Evolutionary conservation across 1,284 basidiomycete species (phyloP), one percentile per base, ranked within the genome.

Genomic region (Boletus semigastroideus): DNA sequence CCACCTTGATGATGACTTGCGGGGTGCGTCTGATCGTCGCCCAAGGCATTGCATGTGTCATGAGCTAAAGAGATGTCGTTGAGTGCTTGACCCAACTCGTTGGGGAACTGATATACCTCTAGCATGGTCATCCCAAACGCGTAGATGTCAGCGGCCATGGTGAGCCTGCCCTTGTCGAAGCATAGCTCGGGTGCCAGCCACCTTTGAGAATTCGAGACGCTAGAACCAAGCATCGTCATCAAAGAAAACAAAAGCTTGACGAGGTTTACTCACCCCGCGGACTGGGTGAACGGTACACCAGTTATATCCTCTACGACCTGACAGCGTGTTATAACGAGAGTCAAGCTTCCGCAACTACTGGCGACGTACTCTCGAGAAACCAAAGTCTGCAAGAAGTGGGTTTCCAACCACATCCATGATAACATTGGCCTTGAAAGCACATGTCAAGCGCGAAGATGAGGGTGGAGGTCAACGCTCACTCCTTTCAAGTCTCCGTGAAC

Each of bases 121-220:
- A 82, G 66, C 31, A 79, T 70, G 7, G 79, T 80, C 80, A 82
- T 82, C 8, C 68, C 78, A 41, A 74, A 77, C 13, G 80, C 73
- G 54, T 80, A 82, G 13, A 82, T 71, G 56, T 83, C 81, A 10
- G 79, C 76, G 31, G 69, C 67, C 14, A 69, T 67, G 0, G 78
- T 80, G 20, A 82, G 62, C 7, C 72, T 71, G 9, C 76, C 78
- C 53, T 75, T 71, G 11, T 77, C 78, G 48, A 72, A 66, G 57
- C 76, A 80, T n/a, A 82, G 66, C 60, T 83, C 80, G 2, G 81
- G 80, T 27, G 81, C 80, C 50, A 80, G 74, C 78, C 80, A 80
- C 41, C 73, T 59, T 43, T 72, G 72, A 31, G 72, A 74, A 36
- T 74, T 73, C 33, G 64, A 65, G 42, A 69, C 59, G 7, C 70